Conservation (phyloP, 2,329 filamentous ascomycete species). For the Monilinia laxa region DNA sequence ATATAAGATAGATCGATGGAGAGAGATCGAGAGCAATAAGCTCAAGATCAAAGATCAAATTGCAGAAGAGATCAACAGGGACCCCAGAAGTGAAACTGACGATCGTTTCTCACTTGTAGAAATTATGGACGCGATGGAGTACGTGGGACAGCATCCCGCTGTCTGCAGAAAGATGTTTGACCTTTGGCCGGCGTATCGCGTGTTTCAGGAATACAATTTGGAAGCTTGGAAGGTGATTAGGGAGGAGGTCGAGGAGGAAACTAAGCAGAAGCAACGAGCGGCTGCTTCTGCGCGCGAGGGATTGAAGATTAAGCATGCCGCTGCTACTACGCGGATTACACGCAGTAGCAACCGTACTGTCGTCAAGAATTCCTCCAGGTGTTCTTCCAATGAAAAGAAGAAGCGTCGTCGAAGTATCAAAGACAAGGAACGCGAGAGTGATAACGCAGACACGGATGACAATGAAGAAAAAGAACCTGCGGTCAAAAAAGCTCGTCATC, state of each 20-base stretch:
- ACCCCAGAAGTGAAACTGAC: not conserved
- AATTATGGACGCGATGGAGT: conserved; percentile 18
- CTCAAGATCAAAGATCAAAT: not conserved
- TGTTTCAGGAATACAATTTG: not conserved
- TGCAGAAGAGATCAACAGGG: not conserved
- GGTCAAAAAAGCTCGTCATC: too few species aligned
- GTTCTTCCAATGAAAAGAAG: too few species aligned
- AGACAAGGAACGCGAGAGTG: too few species aligned
- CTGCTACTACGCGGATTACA: not conserved
- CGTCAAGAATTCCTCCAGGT: too few species aligned
- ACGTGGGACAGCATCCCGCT: not conserved
- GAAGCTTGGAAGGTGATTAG: not conserved
- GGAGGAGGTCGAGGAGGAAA: not conserved
- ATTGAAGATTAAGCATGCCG: too few species aligned
- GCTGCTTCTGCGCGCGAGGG: too few species aligned
- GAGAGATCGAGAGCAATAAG: not conserved
- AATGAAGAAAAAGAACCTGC: too few species aligned
- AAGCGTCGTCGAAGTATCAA: too few species aligned
- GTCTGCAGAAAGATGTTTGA: not conserved
- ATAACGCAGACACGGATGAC: too few species aligned
- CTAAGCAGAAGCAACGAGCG: too few species aligned
- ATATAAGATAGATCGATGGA: not conserved
- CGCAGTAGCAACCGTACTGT: not conserved
- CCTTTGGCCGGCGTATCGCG: conserved; percentile 10
- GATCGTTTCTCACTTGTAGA: conserved; percentile 9